Conservation (phyloP, 2,329 filamentous ascomycete genomes). For the Clarireedia hainanense region DNA sequence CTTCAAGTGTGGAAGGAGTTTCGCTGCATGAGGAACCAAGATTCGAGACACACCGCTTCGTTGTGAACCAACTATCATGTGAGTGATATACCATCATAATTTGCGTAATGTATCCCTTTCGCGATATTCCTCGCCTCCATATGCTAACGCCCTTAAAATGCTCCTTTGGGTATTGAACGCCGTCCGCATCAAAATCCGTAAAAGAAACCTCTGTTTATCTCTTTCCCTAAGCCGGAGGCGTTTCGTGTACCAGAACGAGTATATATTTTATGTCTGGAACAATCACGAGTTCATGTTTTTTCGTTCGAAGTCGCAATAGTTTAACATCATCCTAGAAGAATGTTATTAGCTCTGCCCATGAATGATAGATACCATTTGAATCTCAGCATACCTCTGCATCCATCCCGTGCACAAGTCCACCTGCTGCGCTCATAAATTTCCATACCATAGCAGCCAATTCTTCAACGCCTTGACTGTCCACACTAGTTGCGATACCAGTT, state of each 20-base stretch:
- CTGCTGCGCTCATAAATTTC: conserved; percentile 64
- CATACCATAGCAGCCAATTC: conserved; percentile 71
- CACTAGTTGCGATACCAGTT: background rate
- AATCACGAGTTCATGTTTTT: conserved; percentile 77
- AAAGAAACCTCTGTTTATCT: background rate
- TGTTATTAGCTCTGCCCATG: conserved; percentile 8
- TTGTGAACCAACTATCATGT: background rate
- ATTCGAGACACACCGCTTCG: background rate
- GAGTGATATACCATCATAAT: background rate
- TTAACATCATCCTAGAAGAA: conserved; percentile 61
- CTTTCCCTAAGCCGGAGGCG: conserved; percentile 51
- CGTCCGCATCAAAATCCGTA: background rate
- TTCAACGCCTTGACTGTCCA: conserved; percentile 37
- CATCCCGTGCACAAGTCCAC: conserved; percentile 61
- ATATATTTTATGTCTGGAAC: conserved; percentile 75
- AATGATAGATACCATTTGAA: background rate
- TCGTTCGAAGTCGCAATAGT: conserved; percentile 69
- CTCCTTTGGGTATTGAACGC: conserved; percentile 10
- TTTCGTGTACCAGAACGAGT: conserved; percentile 73
- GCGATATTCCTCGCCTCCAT: background rate
- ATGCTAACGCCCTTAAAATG: conserved; percentile 2
- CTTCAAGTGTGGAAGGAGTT: background rate
- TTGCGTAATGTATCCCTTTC: background rate
- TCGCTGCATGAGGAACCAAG: background rate
- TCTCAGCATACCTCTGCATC: conserved; percentile 53